Evolutionary conservation across 2,329 filamentous ascomycete species (phyloP), one percentile per base, ranked within the genome.

Genomic region (Epichloe sp.): DNA sequence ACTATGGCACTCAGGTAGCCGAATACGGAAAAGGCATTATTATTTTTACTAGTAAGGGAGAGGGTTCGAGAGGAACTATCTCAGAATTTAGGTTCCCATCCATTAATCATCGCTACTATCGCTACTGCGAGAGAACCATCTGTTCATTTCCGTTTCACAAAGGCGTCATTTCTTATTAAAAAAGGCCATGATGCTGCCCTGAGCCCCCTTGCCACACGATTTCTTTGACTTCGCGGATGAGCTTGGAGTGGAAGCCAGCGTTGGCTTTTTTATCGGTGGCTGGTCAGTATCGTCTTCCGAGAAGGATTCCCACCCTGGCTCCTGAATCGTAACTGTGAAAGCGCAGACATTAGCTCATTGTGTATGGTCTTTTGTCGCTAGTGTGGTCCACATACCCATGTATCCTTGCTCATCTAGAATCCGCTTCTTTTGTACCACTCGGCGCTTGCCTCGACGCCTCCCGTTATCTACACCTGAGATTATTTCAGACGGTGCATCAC

Each of bases 161-260:
- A 37, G 4, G 15, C 15, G 15, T 55, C 58, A 86, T 62, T 89
- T 93, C 72, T 94, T 95, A 42, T 78, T 77, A 66, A 95, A 69
- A 69, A 95, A 95, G 1, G 84, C 88, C 84, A 90, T 95, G 62
- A 95, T 95, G 63, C 76, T 95, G 3, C 89, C 88, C 61, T 88
- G 84, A 3, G 78, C 65, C 7, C 68, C 67, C 62, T 88, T 87
- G 1, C 72, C 69, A 1, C 69, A 69, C 19, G 70, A 60, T 62
- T 83, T 85, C 59, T 77, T 82, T 23, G 73, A 65, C 58, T 76
- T 80, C 44, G 63, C 70, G 53, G 75, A 71, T 12, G 75, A 73
- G 21, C 70, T 65, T 6, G 71, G 67, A 1, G 70, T 71, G 49
- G 68, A 56, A 53, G 68, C 58, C 49, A 67, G 56, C 54, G 80